These are phyloP conservation scores for Endoconidiophora polonica DNA, from an alignment of 2,329 filamentous ascomycete species.

Conservation along the genomic window DNA sequence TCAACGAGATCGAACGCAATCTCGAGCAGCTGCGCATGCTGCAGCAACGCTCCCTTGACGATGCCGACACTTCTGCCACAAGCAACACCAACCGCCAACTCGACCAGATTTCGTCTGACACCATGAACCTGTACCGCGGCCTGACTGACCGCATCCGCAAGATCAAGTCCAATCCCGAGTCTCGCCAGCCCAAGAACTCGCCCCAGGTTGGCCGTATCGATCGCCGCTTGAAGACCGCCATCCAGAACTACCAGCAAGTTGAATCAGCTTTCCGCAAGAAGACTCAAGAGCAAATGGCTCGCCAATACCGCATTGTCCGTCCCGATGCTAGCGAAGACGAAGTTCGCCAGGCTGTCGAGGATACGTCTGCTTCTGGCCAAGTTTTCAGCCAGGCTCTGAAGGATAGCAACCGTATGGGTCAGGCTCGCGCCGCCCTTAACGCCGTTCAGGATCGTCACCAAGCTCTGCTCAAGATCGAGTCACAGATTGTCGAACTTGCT, in stretches of 20 bases:
- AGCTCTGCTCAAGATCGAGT: slow-evolving; percentile 82
- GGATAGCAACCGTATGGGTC: slow-evolving; percentile 62
- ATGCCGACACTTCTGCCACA: slow-evolving; percentile 53
- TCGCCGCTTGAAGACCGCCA: slow-evolving; percentile 61
- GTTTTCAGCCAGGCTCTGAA: slow-evolving; percentile 80
- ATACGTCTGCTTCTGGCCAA: slow-evolving; percentile 54
- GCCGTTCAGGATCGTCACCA: slow-evolving; percentile 72
- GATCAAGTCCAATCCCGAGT: slow-evolving; percentile 69
- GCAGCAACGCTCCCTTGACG: slow-evolving; percentile 55
- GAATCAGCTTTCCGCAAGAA: slow-evolving; percentile 69
- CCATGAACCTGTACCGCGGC: slow-evolving; percentile 66
- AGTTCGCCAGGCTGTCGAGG: slow-evolving; percentile 52
- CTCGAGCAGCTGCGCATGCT: slow-evolving; percentile 55
- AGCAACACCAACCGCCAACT: slow-evolving; percentile 52
- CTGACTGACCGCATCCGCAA: slow-evolving; percentile 64
- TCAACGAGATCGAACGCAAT: slow-evolving; percentile 57
- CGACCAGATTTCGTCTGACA: slow-evolving; percentile 57
- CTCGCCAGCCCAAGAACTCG: slow-evolving; percentile 53
- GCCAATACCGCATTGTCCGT: slow-evolving; percentile 79
- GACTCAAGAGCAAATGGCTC: slow-evolving; percentile 65
- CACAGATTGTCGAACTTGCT: slow-evolving; percentile 71
- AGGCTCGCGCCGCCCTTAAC: slow-evolving; percentile 61
- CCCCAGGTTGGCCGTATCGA: slow-evolving; percentile 71
- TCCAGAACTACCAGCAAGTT: slow-evolving; percentile 64
- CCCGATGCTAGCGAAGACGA: slow-evolving; percentile 67